Percentiles rank a stretch among this genome's conserved stretches.
Evolutionary conservation across 371 early-diverging fungal species (phyloP).

Genomic region (Dinochytrium kinnereticum): DNA sequence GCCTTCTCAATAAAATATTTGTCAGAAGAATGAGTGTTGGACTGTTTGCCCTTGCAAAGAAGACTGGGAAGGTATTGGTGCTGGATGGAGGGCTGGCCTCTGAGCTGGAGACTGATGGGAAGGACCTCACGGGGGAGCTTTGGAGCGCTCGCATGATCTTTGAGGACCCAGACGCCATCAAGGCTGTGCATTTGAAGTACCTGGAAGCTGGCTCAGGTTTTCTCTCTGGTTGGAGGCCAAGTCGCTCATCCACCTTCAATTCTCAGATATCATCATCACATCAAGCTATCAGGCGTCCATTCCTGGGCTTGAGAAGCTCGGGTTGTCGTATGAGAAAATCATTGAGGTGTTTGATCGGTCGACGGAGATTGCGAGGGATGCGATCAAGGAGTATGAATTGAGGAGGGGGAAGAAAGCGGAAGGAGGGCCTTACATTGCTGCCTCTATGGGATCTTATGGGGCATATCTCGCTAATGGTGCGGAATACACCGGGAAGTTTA

Average conservation of each 20-base stretch:
- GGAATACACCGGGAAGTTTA: constrained; percentile 67
- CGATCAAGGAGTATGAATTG: not conserved
- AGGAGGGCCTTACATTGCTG: constrained; percentile 46
- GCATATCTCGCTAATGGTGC: constrained; percentile 63
- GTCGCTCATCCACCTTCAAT: too few relatives aligned
- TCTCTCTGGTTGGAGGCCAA: too few relatives aligned
- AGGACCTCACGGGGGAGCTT: constrained; percentile 23
- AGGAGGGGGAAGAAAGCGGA: not conserved
- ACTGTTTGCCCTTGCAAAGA: too few relatives aligned
- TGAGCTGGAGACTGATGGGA: constrained; percentile 19
- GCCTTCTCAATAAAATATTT: too few relatives aligned
- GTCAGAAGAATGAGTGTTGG: too few relatives aligned
- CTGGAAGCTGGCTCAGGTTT: constrained; percentile 26
- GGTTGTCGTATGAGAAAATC: not conserved
- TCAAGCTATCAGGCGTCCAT: constrained; percentile 27
- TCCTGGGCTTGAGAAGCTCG: not conserved
- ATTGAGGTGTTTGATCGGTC: constrained; percentile 8
- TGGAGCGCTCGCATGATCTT: constrained; percentile 30
- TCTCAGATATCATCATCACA: constrained; percentile 30
- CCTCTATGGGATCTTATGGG: constrained; percentile 66
- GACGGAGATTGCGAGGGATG: constrained; percentile 19
- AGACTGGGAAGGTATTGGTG: too few relatives aligned
- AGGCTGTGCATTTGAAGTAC: constrained; percentile 29
- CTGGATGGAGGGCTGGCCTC: constrained; percentile 23
- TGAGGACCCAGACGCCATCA: constrained; percentile 26